phyloP scores from a whole-genome alignment of 2,329 filamentous ascomycete species.

The Trichoderma atrobrunneum region DNA sequence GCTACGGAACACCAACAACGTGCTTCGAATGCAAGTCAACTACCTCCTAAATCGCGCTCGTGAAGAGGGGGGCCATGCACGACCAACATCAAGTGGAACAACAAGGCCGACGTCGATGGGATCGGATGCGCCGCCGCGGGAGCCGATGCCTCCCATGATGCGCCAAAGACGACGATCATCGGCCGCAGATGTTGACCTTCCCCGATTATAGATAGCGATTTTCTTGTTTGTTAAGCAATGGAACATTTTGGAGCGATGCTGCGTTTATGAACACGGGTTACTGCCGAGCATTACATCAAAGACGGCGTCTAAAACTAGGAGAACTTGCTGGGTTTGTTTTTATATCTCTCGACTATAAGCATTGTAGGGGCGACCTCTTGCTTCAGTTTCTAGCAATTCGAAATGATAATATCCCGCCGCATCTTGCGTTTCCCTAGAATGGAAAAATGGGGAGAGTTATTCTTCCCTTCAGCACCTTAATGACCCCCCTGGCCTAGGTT shows the following conservation, averaged over 20 bases:
- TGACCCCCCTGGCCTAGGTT: not conserved
- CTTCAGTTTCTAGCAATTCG: not conserved
- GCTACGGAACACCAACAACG: constrained; percentile 54
- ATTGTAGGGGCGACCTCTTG: not conserved
- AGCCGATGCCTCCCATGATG: constrained; percentile 26
- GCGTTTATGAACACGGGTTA: not conserved
- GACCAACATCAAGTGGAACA: constrained; percentile 36
- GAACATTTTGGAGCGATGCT: not conserved
- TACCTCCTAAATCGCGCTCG: constrained; percentile 55
- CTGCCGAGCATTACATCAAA: not conserved
- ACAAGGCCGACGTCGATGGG: constrained; percentile 30
- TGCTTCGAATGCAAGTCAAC: constrained; percentile 58
- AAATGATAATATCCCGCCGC: not conserved
- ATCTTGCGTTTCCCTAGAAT: not conserved
- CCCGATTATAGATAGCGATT: constrained; percentile 32
- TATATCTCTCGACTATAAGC: not conserved
- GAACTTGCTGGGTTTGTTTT: not conserved
- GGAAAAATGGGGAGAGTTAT: not conserved
- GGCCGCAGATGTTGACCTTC: constrained; percentile 38
- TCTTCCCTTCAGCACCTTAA: not conserved
- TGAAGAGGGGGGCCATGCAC: constrained; percentile 44
- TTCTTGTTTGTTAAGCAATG: not conserved
- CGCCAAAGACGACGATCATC: constrained; percentile 39
- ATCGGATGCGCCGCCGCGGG: constrained; percentile 32
- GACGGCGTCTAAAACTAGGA: constrained; percentile 9